Conservation (phyloP, 2,329 filamentous ascomycete genomes). For the Neopestalotiopsis sp. region DNA sequence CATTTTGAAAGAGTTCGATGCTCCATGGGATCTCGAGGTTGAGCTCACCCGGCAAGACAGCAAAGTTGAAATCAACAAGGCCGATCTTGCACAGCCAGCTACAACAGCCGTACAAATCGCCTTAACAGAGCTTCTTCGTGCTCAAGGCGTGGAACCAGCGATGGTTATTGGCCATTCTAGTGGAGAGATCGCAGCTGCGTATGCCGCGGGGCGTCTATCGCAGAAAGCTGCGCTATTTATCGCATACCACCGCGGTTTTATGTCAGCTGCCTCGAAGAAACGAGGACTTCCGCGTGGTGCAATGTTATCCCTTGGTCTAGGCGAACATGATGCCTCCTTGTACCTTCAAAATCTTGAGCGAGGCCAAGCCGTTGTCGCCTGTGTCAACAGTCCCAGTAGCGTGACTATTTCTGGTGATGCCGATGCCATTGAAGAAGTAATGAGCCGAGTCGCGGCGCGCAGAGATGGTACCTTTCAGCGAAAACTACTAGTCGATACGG, state of each 20-base stretch:
- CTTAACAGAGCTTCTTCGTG: conserved; percentile 42
- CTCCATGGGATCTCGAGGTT: not conserved
- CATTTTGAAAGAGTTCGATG: conserved; percentile 17
- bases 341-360: not conserved
- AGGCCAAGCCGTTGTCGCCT: conserved; percentile 20
- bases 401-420: conserved; percentile 32
- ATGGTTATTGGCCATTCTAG: conserved; percentile 45
- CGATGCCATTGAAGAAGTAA: conserved; percentile 22
- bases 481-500: conserved; percentile 27
- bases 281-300: conserved; percentile 32
- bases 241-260: conserved; percentile 42
- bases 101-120: conserved; percentile 41
- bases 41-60: conserved; percentile 7
- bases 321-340: not conserved
- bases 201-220: conserved; percentile 37
- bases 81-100: conserved; percentile 32
- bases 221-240: conserved; percentile 37
- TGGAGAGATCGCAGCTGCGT: conserved; percentile 48
- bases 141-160: conserved; percentile 34
- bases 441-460: conserved; percentile 16
- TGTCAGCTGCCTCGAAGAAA: conserved; percentile 4
- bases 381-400: conserved; percentile 29
- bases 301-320: conserved; percentile 42
- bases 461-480: conserved; percentile 28
- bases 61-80: conserved; percentile 23